phyloP scores from a whole-genome alignment of 208 protist species.

The Crithidia expoeki region DNA sequence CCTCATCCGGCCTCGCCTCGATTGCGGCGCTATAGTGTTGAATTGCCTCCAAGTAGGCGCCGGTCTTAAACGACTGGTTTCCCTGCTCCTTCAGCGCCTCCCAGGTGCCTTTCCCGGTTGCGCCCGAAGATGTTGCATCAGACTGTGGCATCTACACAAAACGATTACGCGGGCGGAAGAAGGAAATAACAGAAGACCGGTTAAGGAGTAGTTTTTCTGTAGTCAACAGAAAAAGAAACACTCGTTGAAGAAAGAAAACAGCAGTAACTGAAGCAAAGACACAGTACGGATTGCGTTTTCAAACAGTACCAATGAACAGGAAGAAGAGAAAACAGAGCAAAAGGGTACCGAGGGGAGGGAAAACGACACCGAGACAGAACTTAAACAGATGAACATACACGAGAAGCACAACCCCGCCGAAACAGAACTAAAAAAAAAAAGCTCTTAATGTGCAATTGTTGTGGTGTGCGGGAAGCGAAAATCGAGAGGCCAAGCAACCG shows the following conservation, averaged over 20 bases:
- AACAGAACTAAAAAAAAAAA: too few relatives aligned
- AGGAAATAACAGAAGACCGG: background rate
- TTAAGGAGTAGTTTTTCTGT: background rate
- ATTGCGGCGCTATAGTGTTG: constrained; percentile 88
- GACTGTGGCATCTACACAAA: constrained; percentile 22
- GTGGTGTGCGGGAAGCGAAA: too few relatives aligned
- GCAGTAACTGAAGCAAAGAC: background rate
- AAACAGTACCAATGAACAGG: constrained; percentile 18
- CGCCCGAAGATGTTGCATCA: constrained; percentile 15
- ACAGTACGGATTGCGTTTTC: too few relatives aligned
- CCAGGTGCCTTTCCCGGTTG: constrained; percentile 34
- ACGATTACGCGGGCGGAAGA: background rate
- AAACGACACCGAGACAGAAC: too few relatives aligned
- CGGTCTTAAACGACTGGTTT: constrained; percentile 89
- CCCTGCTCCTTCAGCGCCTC: constrained; percentile 84
- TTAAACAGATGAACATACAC: too few relatives aligned
- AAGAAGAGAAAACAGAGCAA: background rate
- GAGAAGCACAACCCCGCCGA: too few relatives aligned
- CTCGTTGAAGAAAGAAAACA: background rate
- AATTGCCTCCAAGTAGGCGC: constrained; percentile 79
- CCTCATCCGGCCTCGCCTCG: constrained; percentile 47
- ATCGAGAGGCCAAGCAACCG: too few relatives aligned
- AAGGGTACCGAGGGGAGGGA: too few relatives aligned
- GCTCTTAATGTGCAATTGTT: too few relatives aligned
- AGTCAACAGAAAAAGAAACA: background rate